phyloP scores from a whole-genome alignment of 306 rosid species.

The Malus sylvestris region DNA sequence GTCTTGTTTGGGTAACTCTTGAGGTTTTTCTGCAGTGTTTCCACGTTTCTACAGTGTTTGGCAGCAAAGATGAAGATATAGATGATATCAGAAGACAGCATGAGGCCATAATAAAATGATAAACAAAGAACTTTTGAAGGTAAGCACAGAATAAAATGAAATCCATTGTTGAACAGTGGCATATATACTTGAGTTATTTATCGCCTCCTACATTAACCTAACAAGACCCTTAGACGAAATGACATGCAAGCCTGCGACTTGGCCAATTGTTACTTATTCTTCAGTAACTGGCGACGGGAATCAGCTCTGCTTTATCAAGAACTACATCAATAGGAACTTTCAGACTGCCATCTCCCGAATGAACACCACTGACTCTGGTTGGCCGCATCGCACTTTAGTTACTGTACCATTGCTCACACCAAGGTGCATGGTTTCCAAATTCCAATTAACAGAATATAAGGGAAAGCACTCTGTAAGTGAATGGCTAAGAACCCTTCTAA shows the following conservation, averaged over 20 bases:
- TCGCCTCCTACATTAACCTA: neutral
- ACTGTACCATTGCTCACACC: neutral
- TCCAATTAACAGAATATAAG: neutral
- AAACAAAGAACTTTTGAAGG: neutral
- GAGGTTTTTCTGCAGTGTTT: neutral
- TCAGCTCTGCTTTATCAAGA: neutral
- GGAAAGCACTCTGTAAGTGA: neutral
- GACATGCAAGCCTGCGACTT: slow-evolving; percentile 1
- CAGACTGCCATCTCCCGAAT: neutral
- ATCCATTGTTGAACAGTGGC: neutral
- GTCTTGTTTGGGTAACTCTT: neutral
- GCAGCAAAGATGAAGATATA: neutral
- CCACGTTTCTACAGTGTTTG: neutral
- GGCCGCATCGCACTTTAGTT: neutral
- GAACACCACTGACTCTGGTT: neutral
- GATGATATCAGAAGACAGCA: neutral
- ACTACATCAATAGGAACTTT: slow-evolving; percentile 1
- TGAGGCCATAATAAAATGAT: neutral
- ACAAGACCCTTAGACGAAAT: neutral
- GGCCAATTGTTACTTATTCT: neutral
- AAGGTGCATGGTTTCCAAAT: neutral
- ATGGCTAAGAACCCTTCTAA: neutral
- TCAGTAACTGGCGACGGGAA: neutral
- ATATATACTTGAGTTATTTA: neutral
- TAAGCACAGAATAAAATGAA: neutral